Conservation (phyloP, 306 rosid species). For the Quercus variabilis region DNA sequence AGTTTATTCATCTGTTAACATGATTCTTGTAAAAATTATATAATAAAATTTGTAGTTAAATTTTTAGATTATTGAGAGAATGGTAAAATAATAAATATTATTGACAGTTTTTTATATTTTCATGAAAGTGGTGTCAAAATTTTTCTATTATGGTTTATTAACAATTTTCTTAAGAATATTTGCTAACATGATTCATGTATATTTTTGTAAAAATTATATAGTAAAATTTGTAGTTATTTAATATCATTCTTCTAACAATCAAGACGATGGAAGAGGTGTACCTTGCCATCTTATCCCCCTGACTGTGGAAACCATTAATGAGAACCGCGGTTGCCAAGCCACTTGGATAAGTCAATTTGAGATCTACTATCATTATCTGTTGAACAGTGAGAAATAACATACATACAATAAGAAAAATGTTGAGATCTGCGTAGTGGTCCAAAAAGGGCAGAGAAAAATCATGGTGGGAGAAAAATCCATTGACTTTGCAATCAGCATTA, state of each 20-base stretch:
- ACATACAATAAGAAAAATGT: neutral
- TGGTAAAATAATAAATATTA: no score
- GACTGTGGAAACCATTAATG: constrained; percentile 93
- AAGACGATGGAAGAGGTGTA: constrained; percentile 11
- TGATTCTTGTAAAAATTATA: no score
- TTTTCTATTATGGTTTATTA: no score
- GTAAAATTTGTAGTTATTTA: no score
- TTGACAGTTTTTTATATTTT: accelerated
- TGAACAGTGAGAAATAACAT: neutral
- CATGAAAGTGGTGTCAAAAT: accelerated
- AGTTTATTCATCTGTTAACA: no score
- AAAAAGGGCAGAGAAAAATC: neutral
- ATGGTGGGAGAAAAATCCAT: neutral
- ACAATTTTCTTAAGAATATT: no score
- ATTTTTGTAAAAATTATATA: no score
- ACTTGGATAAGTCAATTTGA: constrained; percentile 81
- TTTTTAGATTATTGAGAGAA: no score
- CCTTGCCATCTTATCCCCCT: constrained; percentile 85
- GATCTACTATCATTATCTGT: constrained; percentile 94
- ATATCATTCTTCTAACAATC: no score
- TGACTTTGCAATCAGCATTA: neutral
- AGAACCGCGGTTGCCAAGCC: constrained; percentile 95
- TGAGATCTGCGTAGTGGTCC: neutral
- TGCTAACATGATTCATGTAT: no score
- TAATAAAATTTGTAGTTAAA: no score